Evolutionary conservation across 805 yeast genomes (phyloP).

Genomic region (Metschnikowia koreensis): DNA sequence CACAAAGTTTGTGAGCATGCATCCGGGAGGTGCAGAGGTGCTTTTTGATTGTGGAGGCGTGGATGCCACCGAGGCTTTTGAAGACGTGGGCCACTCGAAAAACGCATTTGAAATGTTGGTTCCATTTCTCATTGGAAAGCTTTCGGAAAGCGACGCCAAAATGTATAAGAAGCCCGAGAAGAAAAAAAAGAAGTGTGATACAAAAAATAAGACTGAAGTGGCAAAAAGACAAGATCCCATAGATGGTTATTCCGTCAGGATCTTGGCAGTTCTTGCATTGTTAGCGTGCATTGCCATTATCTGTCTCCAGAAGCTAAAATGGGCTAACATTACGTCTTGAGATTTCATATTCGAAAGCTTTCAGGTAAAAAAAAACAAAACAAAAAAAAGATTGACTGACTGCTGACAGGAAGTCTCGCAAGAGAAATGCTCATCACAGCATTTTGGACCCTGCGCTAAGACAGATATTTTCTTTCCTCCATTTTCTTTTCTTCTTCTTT

Average conservation of each 20-base stretch:
- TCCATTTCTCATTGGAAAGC: constrained; percentile 15
- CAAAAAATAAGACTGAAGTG: neutral
- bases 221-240: neutral
- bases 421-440: too few relatives aligned
- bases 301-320: constrained; percentile 16
- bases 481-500: too few relatives aligned
- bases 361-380: too few relatives aligned
- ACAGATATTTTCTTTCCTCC: too few relatives aligned
- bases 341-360: too few relatives aligned
- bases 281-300: constrained; percentile 12
- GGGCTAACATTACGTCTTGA: constrained; percentile 14
- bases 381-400: too few relatives aligned
- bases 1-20: constrained; percentile 66
- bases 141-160: constrained; percentile 6
- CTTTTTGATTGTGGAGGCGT: constrained; percentile 76
- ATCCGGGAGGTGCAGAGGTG: constrained; percentile 78
- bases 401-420: too few relatives aligned
- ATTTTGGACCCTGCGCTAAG: too few relatives aligned
- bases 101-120: constrained; percentile 19
- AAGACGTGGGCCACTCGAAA: constrained; percentile 26
- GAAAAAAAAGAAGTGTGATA: neutral
- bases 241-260: neutral
- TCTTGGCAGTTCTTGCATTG: constrained; percentile 9
- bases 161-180: neutral
- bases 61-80: constrained; percentile 71